Evolutionary conservation across 352 stramenopile genomes (phyloP).

Genomic region (Globisporangium spinosum): DNA sequence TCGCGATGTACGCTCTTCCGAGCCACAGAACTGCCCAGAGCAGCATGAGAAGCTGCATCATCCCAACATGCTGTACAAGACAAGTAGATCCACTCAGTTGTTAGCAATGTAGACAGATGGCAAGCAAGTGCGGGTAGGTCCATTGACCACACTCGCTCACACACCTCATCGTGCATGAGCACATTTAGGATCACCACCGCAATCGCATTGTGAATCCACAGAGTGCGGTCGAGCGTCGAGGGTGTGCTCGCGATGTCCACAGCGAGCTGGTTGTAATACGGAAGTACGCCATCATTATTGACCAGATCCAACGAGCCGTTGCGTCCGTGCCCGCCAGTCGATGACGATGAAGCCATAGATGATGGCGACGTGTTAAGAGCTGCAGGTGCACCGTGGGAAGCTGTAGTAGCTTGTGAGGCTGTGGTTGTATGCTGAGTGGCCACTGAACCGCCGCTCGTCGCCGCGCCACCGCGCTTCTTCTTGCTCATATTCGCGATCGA

Average conservation of each 20-base stretch:
- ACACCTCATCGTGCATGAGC: conserved; percentile 44
- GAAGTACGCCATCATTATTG: neutral
- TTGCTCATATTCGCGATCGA: conserved; percentile 30
- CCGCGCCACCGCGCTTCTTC: conserved; percentile 25
- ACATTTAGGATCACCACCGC: conserved; percentile 33
- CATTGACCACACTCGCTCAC: neutral
- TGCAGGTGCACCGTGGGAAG: neutral
- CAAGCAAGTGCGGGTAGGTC: neutral
- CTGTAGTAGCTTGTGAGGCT: neutral
- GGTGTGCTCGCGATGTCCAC: conserved; percentile 19
- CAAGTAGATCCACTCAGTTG: neutral
- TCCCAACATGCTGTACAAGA: conserved; percentile 25
- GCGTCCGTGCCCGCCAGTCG: neutral
- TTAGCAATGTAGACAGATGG: neutral
- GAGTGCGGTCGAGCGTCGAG: conserved; percentile 24
- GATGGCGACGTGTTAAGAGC: neutral
- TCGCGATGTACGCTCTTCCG: conserved; percentile 21
- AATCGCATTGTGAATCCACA: conserved; percentile 39
- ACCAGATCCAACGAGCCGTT: neutral
- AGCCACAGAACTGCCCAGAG: conserved; percentile 41
- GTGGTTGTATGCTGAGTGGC: neutral
- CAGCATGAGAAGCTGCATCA: conserved; percentile 26
- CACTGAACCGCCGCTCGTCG: conserved; percentile 7
- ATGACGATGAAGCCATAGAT: neutral
- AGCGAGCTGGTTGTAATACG: conserved; percentile 18